These are phyloP conservation scores for Scedosporium aurantiacum DNA, from an alignment of 2,329 filamentous ascomycete genomes.

Conservation along the genomic window DNA sequence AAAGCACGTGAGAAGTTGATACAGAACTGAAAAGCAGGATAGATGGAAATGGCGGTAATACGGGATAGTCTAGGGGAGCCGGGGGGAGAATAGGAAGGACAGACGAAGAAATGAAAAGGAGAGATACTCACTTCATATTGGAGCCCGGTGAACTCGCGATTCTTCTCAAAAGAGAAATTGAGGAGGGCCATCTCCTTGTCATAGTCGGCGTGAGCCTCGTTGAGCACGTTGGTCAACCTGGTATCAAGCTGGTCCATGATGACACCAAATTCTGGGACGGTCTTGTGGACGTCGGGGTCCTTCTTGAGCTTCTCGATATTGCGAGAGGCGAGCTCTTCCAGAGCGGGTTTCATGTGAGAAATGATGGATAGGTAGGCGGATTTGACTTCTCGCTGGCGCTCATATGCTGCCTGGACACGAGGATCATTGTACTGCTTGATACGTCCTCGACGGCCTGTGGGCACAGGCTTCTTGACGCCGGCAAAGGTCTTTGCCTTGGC, in stretches of 20 bases:
- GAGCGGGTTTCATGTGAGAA: conserved; percentile 49
- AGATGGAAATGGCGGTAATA: no score
- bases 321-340: conserved; percentile 54
- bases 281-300: conserved; percentile 40
- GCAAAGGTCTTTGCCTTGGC: conserved; percentile 20
- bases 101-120: background rate
- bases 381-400: conserved; percentile 57
- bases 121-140: conserved; percentile 14
- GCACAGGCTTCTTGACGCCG: conserved; percentile 21
- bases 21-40: background rate
- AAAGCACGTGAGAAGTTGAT: no score
- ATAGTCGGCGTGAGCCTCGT: conserved; percentile 11
- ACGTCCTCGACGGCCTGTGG: conserved; percentile 32
- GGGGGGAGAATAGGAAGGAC: background rate
- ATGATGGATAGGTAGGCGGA: conserved; percentile 53
- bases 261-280: conserved; percentile 39
- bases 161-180: conserved; percentile 9
- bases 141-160: conserved; percentile 9
- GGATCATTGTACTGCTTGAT: conserved; percentile 45
- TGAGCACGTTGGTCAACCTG: conserved; percentile 20
- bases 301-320: conserved; percentile 45
- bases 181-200: conserved; percentile 10
- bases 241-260: conserved; percentile 41
- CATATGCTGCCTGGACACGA: conserved; percentile 45
- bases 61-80: no score